Base-by-base conservation (phyloP, 148 eudicot species). In the Pouteria glomerata region DNA sequence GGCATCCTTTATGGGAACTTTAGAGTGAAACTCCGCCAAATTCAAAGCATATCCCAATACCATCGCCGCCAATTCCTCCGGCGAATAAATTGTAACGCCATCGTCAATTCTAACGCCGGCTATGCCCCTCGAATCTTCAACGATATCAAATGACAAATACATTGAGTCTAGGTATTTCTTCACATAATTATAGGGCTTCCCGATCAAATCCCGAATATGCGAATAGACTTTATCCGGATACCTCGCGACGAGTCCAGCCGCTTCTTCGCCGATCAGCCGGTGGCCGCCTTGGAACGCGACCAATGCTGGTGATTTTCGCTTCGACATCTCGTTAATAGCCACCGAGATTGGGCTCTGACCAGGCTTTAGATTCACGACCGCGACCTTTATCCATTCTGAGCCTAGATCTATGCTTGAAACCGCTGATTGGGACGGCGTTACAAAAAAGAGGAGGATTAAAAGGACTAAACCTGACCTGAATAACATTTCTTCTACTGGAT, bases 311-410 rank as follows among this genome's bases (percentile, higher is more conserved):
- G 99, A 80, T 66, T 96, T 96, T 0, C 99, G 92, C 69, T 96
- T 96, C 23, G 97, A 96, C 97, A 96, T 92, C 73, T 96, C 97
- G 73, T 96, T 96, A 33, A 96, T 92, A 13, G 97, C 97, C 78
- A 96, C 70, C 2, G 99, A 90, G 48, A 96, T 96, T 35, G 97
- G 99, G 3, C 78, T 69, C 33, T 90, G 97, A 0, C 96, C 96
- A 1, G 96, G 96, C 67, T 96, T 96, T 0, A 96, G 82, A 68
- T 96, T 96, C 21, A 96, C 99, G 1, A 90, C 94, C 4, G 94
- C 92, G 29, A 96, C 97, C 81, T 96, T 96, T 5, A 92, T 50
- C 94, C 88, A 96, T 86, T 96, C 99, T 4, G 97, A 90, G 13
- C 99, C 99, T 5, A 92, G 90, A 90, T 96, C 99, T 84, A 96